These are phyloP conservation scores for Starmerella bombicola DNA, from an alignment of 805 yeast genomes.

Conservation along the genomic window DNA sequence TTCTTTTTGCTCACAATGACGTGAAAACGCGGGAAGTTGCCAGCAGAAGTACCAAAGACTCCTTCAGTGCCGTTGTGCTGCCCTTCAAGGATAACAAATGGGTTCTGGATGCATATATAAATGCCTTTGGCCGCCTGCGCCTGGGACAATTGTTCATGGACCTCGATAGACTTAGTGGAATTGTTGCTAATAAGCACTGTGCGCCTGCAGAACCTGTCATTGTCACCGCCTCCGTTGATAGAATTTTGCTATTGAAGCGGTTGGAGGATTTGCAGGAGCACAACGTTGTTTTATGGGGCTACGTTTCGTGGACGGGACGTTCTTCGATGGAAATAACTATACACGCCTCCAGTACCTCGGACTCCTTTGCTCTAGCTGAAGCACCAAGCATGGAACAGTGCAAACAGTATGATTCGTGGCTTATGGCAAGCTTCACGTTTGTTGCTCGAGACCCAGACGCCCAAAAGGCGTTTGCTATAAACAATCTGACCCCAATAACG, in stretches of 20 bases:
- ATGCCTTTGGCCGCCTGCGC: slow-evolving; percentile 80
- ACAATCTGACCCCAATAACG: slow-evolving; percentile 60
- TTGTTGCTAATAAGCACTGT: slow-evolving; percentile 84
- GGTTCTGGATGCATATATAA: slow-evolving; percentile 76
- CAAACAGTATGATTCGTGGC: slow-evolving; percentile 54
- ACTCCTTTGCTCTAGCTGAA: slow-evolving; percentile 26
- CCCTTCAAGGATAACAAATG: slow-evolving; percentile 78
- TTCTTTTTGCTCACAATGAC: slow-evolving; percentile 43
- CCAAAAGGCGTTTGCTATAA: slow-evolving; percentile 79
- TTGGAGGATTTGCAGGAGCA: slow-evolving; percentile 63
- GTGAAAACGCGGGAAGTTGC: slow-evolving; percentile 58
- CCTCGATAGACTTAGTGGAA: slow-evolving; percentile 84
- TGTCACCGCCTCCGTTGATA: slow-evolving; percentile 89
- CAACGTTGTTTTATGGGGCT: slow-evolving; percentile 77
- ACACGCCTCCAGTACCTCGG: slow-evolving; percentile 61
- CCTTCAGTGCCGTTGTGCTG: slow-evolving; percentile 38
- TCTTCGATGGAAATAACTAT: slow-evolving; percentile 93
- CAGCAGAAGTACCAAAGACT: slow-evolving; percentile 66
- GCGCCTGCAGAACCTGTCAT: slow-evolving; percentile 93
- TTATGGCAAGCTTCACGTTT: slow-evolving; percentile 86
- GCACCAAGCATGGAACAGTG: slow-evolving; percentile 45
- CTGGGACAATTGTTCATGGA: slow-evolving; percentile 92
- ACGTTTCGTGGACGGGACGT: slow-evolving; percentile 87
- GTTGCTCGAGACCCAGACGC: slow-evolving; percentile 91
- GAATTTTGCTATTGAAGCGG: slow-evolving; percentile 75